These are phyloP conservation scores for Trichoderma erinaceum DNA, from an alignment of 495 filamentous ascomycete species.

Conservation along the genomic window DNA sequence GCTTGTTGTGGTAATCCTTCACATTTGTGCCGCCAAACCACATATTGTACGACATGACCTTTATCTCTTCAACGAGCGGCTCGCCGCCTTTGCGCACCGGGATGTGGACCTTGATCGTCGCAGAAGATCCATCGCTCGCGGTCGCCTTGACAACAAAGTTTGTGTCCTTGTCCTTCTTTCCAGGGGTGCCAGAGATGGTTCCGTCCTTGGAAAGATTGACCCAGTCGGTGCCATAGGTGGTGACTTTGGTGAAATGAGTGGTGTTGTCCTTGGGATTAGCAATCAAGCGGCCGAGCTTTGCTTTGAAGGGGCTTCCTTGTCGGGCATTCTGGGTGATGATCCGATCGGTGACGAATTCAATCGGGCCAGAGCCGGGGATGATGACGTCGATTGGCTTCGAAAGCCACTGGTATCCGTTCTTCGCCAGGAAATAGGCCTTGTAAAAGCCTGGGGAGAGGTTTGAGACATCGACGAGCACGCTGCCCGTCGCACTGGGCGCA, in stretches of 20 bases:
- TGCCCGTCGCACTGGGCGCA: background rate
- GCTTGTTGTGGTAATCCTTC: conserved; percentile 9
- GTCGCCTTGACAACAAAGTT: conserved; percentile 10
- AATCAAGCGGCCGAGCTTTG: background rate
- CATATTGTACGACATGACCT: conserved; percentile 13
- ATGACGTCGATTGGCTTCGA: conserved; percentile 2
- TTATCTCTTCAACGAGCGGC: background rate
- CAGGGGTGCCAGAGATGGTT: conserved; percentile 6
- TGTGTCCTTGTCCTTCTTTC: background rate
- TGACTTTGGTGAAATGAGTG: background rate
- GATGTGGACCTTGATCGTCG: background rate
- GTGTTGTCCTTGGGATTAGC: conserved; percentile 1
- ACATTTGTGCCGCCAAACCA: conserved; percentile 11
- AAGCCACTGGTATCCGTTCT: conserved; percentile 12
- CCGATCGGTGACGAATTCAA: conserved; percentile 1
- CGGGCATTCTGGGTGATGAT: conserved; percentile 12
- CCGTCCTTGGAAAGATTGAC: background rate
- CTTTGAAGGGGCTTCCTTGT: background rate
- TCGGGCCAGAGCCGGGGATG: background rate
- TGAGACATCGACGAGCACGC: conserved; percentile 1
- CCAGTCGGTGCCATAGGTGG: conserved; percentile 4
- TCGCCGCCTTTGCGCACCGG: background rate
- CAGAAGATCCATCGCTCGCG: conserved; percentile 3
- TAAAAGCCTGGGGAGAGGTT: background rate
- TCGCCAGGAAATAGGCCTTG: conserved; percentile 8